These are phyloP conservation scores for Parmales sp. DNA, from an alignment of 108 stramenopile genomes.

Conservation along the genomic window DNA sequence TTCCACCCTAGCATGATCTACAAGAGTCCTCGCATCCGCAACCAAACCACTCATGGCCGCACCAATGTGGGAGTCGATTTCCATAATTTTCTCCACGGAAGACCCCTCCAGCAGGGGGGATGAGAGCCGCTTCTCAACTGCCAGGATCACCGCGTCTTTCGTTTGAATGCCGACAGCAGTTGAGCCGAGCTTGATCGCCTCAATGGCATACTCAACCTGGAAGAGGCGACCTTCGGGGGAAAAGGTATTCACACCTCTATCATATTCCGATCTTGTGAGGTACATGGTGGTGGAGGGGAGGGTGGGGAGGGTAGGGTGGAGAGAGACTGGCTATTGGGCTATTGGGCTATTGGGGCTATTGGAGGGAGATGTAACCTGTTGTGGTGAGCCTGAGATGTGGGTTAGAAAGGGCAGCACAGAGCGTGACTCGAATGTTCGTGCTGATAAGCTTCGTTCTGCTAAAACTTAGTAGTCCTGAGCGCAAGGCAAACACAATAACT, in stretches of 20 bases:
- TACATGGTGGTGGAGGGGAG: slow-evolving; percentile 49
- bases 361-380: too few species aligned
- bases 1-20: slow-evolving; percentile 98
- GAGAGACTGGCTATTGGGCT: too few species aligned
- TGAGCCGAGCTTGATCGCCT: slow-evolving; percentile 94
- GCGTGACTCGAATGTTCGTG: too few species aligned
- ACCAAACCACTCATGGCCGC: slow-evolving; percentile 96
- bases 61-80: slow-evolving; percentile 91
- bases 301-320: not conserved
- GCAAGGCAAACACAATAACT: too few species aligned
- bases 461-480: too few species aligned
- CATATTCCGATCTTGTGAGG: slow-evolving; percentile 91
- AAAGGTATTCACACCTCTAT: slow-evolving; percentile 98
- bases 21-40: slow-evolving; percentile 91
- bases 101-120: slow-evolving; percentile 82
- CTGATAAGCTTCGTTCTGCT: too few species aligned
- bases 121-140: slow-evolving; percentile 94
- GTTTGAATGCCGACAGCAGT: slow-evolving; percentile 94
- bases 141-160: slow-evolving; percentile 83
- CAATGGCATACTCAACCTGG: slow-evolving; percentile 98
- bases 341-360: too few species aligned
- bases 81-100: slow-evolving; percentile 96
- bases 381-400: too few species aligned
- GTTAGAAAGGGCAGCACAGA: too few species aligned
- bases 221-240: slow-evolving; percentile 98